Evolutionary conservation across 176 grass and related monocot genomes (phyloP).

Genomic region (Secale cereale): DNA sequence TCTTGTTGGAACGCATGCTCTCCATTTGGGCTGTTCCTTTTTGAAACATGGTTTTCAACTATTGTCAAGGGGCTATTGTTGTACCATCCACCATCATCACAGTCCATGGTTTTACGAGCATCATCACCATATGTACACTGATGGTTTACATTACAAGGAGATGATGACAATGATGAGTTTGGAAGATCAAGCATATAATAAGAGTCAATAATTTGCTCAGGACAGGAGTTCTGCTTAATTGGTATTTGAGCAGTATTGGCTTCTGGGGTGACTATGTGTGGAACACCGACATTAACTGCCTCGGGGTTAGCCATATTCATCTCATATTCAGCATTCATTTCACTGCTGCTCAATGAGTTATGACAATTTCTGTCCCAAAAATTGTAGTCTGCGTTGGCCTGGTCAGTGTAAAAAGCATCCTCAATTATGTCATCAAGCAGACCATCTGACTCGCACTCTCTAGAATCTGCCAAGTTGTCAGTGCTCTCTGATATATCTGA

Average conservation of each 20-base stretch:
- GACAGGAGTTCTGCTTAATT: conserved; percentile 26
- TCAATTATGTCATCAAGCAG: conserved; percentile 94
- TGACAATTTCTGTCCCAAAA: conserved; percentile 27
- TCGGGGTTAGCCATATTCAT: not conserved
- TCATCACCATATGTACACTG: conserved; percentile 8
- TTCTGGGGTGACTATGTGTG: conserved; percentile 20
- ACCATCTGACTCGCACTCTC: conserved; percentile 48
- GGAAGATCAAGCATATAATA: conserved; percentile 64
- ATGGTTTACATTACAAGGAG: conserved; percentile 15
- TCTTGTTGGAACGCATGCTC: conserved; percentile 32
- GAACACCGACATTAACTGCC: conserved; percentile 2
- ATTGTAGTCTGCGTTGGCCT: conserved; percentile 14
- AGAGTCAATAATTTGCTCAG: conserved; percentile 70
- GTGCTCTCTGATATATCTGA: conserved; percentile 43
- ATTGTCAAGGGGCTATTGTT: conserved; percentile 55
- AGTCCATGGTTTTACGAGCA: conserved; percentile 38
- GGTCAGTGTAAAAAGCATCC: conserved; percentile 61
- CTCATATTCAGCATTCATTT: conserved; percentile 45
- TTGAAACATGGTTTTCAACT: conserved; percentile 87
- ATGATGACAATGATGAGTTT: conserved; percentile 30
- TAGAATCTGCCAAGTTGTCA: conserved; percentile 38
- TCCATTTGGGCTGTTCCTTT: conserved; percentile 34
- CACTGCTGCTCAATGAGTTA: conserved; percentile 40
- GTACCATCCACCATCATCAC: conserved; percentile 79
- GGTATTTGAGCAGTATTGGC: conserved; percentile 10